These are phyloP conservation scores for Pseudogymnoascus sp. DNA, from an alignment of 2,329 filamentous ascomycete species.

Conservation along the genomic window DNA sequence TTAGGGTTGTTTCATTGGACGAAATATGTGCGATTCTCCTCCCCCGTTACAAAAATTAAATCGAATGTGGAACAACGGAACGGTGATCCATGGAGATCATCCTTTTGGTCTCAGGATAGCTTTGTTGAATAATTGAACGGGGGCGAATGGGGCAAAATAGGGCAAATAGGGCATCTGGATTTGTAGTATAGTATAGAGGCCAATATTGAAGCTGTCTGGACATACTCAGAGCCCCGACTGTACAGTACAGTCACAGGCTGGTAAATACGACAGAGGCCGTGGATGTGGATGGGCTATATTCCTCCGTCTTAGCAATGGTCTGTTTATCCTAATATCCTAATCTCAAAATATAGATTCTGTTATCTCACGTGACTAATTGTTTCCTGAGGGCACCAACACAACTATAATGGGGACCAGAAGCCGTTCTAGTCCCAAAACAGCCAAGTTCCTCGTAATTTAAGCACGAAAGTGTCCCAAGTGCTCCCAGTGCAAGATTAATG, in stretches of 20 bases:
- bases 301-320: neutral
- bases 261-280: neutral
- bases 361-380: neutral
- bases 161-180: neutral
- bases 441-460: neutral
- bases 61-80: neutral
- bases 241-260: neutral
- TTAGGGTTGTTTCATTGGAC: neutral
- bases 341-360: neutral
- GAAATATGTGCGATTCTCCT: neutral
- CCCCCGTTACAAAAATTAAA: neutral
- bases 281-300: neutral
- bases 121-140: neutral
- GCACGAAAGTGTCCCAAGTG: neutral
- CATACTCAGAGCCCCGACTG: neutral
- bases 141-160: neutral
- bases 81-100: neutral
- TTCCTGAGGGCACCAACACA: neutral
- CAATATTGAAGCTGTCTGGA: neutral
- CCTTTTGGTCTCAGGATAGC: neutral
- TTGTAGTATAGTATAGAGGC: neutral
- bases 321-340: neutral
- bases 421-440: neutral
- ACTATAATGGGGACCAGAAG: neutral
- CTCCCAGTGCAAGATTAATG: neutral